Evolutionary conservation across 2,329 filamentous ascomycete species (phyloP), one percentile per base, ranked within the genome.

Genomic region (Diaporthe sp.): DNA sequence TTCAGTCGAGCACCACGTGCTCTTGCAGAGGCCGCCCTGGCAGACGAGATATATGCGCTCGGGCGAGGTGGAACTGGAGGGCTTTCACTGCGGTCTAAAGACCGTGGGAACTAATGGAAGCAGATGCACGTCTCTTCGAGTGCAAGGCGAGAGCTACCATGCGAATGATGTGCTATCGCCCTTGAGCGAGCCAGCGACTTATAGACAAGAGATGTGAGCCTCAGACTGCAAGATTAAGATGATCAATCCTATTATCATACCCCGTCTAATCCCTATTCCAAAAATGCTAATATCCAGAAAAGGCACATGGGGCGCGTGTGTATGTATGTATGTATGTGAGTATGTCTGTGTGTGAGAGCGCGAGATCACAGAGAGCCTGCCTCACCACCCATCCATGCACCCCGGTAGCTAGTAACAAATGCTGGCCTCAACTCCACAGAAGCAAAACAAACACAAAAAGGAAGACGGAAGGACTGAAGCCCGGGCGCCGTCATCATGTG

Each of bases 351-450:
- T 39, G 49, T 42, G n/a, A 22, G 31, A 39, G 44, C 5, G 65
- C 13, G 46, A 22, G 22, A 34, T 49, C 31, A 42, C 55, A 55
- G 37, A 42, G n/a, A 53, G 65, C 34, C 31, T 55, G 65, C 49
- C 65, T 55, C 49, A 28, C 65, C 65, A 51, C 25, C 31, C 62
- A 42, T 37, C 51, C 65, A 55, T 69, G 65, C 65, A 69, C 34
- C 49, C 49, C 2, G 4, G 37, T 55, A 69, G 53, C 13, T 39
- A 55, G 34, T 55, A 49, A 42, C 22, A 42, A 19, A 69, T 69
- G 65, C 65, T 69, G 65, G 49, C 46, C 65, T 69, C 65, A 69
- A 69, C 65, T 69, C 65, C 65, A n/a, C 17, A 19, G 46, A 67
- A 34, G 1, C 12, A 53, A 65, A 65, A 46, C 4, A n/a, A 61